phyloP scores from a whole-genome alignment of 441 rosid species.

The Manihot esculenta region DNA sequence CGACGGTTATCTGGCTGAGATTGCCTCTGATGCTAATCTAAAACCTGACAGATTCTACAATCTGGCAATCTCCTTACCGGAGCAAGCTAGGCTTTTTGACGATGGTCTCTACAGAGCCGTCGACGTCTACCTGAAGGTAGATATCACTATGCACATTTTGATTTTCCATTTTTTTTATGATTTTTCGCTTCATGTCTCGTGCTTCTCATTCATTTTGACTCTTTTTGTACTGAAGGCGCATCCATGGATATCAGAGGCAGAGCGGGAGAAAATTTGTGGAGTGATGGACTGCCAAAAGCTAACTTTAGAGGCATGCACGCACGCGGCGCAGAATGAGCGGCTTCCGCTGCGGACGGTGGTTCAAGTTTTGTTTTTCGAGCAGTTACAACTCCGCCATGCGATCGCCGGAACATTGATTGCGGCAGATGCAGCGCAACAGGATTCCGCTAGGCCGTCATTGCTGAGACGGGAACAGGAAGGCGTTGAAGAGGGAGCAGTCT shows the following conservation, averaged over 20 bases:
- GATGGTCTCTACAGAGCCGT: conserved; percentile 92
- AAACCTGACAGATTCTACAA: conserved; percentile 87
- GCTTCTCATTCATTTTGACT: conserved; percentile 8
- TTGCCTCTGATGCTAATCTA: conserved; percentile 89
- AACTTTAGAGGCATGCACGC: conserved; percentile 94
- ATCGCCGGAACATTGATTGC: conserved; percentile 85
- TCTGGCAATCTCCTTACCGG: conserved; percentile 78
- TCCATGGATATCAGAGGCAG: conserved; percentile 83
- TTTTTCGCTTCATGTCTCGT: background rate
- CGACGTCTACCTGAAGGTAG: conserved; percentile 93
- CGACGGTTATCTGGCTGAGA: conserved; percentile 93
- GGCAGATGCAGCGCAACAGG: conserved; percentile 45
- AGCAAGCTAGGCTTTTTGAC: conserved; percentile 77
- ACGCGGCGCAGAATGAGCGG: conserved; percentile 94
- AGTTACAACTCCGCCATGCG: conserved; percentile 92
- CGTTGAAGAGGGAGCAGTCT: conserved; percentile 31
- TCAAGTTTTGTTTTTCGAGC: conserved; percentile 92
- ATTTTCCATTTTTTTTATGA: too few species aligned
- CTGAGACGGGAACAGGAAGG: conserved; percentile 29
- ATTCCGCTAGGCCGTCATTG: conserved; percentile 30
- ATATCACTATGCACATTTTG: background rate
- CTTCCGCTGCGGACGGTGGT: conserved; percentile 80
- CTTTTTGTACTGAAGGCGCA: conserved; percentile 52
- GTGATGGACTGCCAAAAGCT: conserved; percentile 93
- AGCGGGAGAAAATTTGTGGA: conserved; percentile 80